Percentiles rank a stretch among this genome's conserved stretches.
Evolutionary conservation across 495 filamentous ascomycete species (phyloP).

Genomic region (Neurospora sp.): DNA sequence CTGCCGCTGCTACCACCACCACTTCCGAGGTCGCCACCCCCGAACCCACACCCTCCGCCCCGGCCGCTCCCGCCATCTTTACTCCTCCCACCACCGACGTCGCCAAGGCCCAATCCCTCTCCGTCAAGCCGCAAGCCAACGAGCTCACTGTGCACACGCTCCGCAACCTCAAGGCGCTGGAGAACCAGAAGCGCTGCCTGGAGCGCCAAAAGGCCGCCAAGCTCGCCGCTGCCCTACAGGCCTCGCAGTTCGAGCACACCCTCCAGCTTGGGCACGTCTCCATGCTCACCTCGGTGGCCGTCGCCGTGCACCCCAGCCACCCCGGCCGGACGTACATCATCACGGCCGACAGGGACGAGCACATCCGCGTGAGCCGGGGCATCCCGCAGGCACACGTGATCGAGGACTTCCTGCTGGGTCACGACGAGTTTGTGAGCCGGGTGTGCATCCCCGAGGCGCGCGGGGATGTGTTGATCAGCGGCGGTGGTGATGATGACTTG

Average conservation of each 20-base stretch:
- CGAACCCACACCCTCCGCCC: constrained; percentile 3
- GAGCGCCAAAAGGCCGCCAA: constrained; percentile 30
- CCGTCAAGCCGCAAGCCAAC: constrained; percentile 48
- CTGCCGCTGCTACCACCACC: constrained; percentile 1
- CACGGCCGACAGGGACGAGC: constrained; percentile 90
- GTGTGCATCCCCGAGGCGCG: constrained; percentile 52
- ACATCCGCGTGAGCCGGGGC: constrained; percentile 83
- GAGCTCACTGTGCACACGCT: constrained; percentile 72
- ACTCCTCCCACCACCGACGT: constrained; percentile 1
- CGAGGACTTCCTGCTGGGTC: constrained; percentile 80
- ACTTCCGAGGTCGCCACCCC: constrained; percentile 5
- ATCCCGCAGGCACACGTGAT: constrained; percentile 79
- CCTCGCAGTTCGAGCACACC: constrained; percentile 55
- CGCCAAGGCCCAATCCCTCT: constrained; percentile 13
- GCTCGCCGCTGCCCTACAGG: constrained; percentile 29
- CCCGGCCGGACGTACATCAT: constrained; percentile 55
- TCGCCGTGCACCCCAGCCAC: constrained; percentile 26
- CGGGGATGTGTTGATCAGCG: constrained; percentile 61
- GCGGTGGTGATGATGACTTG: constrained; percentile 71
- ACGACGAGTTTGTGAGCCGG: constrained; percentile 68
- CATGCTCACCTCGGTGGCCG: constrained; percentile 67
- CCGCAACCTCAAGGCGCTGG: constrained; percentile 64
- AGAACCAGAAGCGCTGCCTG: constrained; percentile 54
- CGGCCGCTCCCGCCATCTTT: constrained; percentile 11
- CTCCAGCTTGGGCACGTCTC: constrained; percentile 88